phyloP scores from a whole-genome alignment of 148 eudicot genomes.

The Fallopia convolvulus region DNA sequence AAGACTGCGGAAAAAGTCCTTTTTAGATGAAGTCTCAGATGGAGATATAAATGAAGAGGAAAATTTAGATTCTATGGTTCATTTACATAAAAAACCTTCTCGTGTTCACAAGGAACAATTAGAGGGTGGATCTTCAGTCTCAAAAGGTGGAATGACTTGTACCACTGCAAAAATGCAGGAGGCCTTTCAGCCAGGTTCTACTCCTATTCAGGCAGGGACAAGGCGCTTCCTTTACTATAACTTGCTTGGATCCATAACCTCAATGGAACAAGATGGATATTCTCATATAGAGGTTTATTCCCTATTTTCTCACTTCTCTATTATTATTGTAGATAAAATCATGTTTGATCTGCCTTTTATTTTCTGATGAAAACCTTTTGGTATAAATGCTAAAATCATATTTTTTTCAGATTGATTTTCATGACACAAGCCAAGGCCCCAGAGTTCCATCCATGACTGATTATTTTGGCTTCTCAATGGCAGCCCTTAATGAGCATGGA shows the following conservation, averaged over 20 bases:
- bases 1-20: conserved; percentile 61
- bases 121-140: conserved; percentile 28
- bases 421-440: conserved; percentile 94
- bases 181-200: conserved; percentile 91
- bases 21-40: conserved; percentile 37
- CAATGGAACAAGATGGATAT: conserved; percentile 79
- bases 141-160: conserved; percentile 17
- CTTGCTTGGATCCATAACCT: conserved; percentile 87
- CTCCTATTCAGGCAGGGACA: conserved; percentile 78
- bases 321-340: background rate
- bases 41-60: conserved; percentile 39
- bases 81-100: conserved; percentile 43
- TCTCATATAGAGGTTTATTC: conserved; percentile 80
- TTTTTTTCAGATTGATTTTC: conserved; percentile 77
- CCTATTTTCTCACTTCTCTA: background rate
- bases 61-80: conserved; percentile 31
- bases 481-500: conserved; percentile 82
- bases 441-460: conserved; percentile 98
- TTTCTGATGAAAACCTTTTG: background rate
- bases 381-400: background rate
- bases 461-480: conserved; percentile 97
- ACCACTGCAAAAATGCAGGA: conserved; percentile 58
- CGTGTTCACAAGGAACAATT: conserved; percentile 34
- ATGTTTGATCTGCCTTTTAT: background rate
- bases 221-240: conserved; percentile 79